Conservation (phyloP, 2,329 filamentous ascomycete species). For the Hymenoscyphus fructigenus region DNA sequence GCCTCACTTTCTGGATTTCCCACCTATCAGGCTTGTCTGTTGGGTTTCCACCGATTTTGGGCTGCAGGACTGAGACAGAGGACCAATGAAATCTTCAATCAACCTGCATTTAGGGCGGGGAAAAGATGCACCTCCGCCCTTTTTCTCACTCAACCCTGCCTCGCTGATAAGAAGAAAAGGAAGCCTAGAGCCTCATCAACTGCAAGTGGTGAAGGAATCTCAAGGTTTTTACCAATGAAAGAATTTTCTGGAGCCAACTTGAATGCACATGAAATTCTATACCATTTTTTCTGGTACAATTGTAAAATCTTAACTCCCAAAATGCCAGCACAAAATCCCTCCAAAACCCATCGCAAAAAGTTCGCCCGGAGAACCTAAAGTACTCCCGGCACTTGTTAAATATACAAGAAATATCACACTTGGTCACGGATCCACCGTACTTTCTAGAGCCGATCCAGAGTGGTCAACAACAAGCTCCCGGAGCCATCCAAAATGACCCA, state of each 20-base stretch:
- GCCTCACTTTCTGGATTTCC: background rate
- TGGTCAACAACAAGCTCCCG: background rate
- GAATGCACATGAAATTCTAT: too few relatives aligned
- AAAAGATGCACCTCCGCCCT: background rate
- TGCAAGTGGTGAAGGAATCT: too few relatives aligned
- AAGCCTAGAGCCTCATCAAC: too few relatives aligned
- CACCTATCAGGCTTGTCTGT: too few relatives aligned
- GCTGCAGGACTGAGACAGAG: too few relatives aligned
- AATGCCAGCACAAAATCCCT: background rate
- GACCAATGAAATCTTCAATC: too few relatives aligned
- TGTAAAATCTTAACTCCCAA: background rate
- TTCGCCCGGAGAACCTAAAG: background rate
- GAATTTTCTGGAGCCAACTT: too few relatives aligned
- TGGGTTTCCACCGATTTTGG: too few relatives aligned
- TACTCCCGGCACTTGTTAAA: background rate
- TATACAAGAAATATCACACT: background rate
- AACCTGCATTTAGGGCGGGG: slow-evolving; percentile 1
- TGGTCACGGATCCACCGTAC: background rate
- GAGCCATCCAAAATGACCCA: background rate
- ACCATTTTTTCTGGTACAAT: background rate
- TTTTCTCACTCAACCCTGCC: background rate
- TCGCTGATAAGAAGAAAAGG: too few relatives aligned
- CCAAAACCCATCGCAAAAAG: background rate
- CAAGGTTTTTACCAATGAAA: too few relatives aligned
- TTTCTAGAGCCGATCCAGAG: background rate